Evolutionary conservation across 306 rosid genomes (phyloP), one percentile per base, ranked within the genome.

Genomic region (Quercus aquifolioides): DNA sequence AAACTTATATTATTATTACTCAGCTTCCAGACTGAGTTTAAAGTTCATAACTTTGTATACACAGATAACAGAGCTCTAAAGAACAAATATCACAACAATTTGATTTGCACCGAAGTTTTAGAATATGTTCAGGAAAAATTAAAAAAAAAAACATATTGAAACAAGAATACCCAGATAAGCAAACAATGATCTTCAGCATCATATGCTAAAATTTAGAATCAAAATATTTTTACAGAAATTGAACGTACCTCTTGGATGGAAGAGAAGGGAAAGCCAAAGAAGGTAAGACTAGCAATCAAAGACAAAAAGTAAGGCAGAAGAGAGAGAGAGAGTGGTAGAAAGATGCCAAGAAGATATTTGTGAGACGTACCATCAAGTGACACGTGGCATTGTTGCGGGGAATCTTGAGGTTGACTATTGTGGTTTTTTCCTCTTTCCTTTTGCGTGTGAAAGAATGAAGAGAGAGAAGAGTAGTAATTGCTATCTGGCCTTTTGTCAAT

Each of bases 341-440:
- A 76, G 59, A 81, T 76, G 84, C 80, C 74, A 52, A 82, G 70
- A 20, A 62, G 78, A 76, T 76, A 64, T 82, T 55, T 55, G 69
- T 72, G 65, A 59, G 4, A n/a, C 28, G 54, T 35, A 25, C 26
- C 17, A 46, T n/a, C n/a, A 76, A 55, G 41, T 51, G 81, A 82
- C 85, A 76, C 81, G 74, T 76, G 84, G 49, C 13, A 28, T 9
- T 13, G 18, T 60, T 52, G 41, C 38, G 70, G 60, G 56, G 30
- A 19, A 62, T 63, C 52, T 46, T 46, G 55, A 71, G 3, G 74
- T 70, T 76, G 81, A 76, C 78, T 71, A 2, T 20, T 5, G 9
- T 6, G 23, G 23, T 23, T 21, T 38, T 41, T 23, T 14, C 46
- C 46, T 41, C 46, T 41, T 8, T 2, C 0, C 46, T 41, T 41